phyloP scores from a whole-genome alignment of 257 asterid species.

The Jacaranda mimosifolia region DNA sequence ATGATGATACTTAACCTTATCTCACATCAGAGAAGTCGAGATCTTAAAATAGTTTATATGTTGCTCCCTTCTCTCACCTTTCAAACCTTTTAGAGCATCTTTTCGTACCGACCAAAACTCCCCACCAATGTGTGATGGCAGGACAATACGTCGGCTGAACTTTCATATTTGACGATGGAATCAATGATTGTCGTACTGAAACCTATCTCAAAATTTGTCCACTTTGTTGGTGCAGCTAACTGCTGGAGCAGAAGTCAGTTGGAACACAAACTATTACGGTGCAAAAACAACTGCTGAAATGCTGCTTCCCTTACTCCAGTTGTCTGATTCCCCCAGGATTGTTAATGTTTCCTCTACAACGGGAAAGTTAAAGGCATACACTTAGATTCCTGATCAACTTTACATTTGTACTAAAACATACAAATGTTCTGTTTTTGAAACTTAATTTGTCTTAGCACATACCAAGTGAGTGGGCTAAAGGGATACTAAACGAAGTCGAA shows the following conservation, averaged over 20 bases:
- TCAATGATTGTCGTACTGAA: too few relatives aligned
- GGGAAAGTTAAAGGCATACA: too few relatives aligned
- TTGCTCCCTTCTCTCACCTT: too few relatives aligned
- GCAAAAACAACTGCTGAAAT: slow-evolving; percentile 59
- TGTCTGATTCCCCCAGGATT: slow-evolving; percentile 65
- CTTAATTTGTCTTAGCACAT: slow-evolving; percentile 45
- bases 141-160: background rate
- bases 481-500: slow-evolving; percentile 47
- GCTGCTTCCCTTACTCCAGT: slow-evolving; percentile 59
- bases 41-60: too few relatives aligned
- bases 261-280: slow-evolving; percentile 64
- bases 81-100: too few relatives aligned
- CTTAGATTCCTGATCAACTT: background rate
- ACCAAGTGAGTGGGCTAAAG: slow-evolving; percentile 58
- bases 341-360: slow-evolving; percentile 56
- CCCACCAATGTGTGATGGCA: too few relatives aligned
- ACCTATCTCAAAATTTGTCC: background rate
- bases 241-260: slow-evolving; percentile 36
- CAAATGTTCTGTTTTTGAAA: slow-evolving; percentile 20
- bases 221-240: slow-evolving; percentile 37
- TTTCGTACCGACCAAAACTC: too few relatives aligned
- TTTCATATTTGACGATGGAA: too few relatives aligned
- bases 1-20: too few relatives aligned
- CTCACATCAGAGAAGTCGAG: too few relatives aligned
- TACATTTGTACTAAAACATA: background rate